Evolutionary conservation across 148 eudicot species (phyloP).

Genomic region (Selenicereus undatus): DNA sequence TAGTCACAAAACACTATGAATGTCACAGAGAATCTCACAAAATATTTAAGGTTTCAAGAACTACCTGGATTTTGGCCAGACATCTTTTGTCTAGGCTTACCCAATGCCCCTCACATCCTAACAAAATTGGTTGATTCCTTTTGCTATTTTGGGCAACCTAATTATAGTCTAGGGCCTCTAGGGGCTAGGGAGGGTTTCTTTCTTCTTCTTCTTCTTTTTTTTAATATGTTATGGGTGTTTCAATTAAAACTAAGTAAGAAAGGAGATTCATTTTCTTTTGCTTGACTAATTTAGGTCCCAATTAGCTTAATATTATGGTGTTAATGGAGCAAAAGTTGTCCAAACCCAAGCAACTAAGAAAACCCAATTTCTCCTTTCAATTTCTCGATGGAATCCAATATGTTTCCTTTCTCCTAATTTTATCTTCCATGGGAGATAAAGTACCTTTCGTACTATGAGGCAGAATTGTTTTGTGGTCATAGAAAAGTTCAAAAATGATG

Average conservation of each 20-base stretch:
- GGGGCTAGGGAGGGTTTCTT: neutral
- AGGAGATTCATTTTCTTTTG: neutral
- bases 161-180: neutral
- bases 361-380: slow-evolving; percentile 3
- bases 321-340: neutral
- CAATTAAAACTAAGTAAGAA: slow-evolving; percentile 4
- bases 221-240: too few species aligned
- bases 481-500: too few species aligned
- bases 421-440: neutral
- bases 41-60: slow-evolving; percentile 5
- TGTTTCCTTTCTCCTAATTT: neutral
- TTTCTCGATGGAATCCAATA: neutral
- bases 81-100: slow-evolving; percentile 17
- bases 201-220: too few species aligned
- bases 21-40: slow-evolving; percentile 11
- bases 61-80: slow-evolving; percentile 10
- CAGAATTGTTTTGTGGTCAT: too few species aligned
- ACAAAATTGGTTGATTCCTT: slow-evolving; percentile 16
- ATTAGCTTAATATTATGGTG: neutral
- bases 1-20: slow-evolving; percentile 20
- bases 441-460: too few species aligned
- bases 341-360: neutral
- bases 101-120: slow-evolving; percentile 3
- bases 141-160: slow-evolving; percentile 1
- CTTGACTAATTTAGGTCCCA: neutral